Conservation (phyloP, 306 rosid species). For the Bauhinia variegata region DNA sequence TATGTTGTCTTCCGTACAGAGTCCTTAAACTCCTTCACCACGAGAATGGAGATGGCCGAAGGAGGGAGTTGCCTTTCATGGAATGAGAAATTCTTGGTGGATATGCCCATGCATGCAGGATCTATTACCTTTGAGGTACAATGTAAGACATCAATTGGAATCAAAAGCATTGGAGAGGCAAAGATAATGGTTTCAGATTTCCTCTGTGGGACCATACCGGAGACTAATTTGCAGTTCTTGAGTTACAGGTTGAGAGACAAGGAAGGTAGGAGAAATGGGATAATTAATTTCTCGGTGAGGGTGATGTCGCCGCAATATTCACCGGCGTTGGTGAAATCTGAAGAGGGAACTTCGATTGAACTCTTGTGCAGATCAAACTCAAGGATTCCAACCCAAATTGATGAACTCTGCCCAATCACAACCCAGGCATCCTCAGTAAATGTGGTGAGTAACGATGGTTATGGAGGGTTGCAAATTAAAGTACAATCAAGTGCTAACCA, state of each 20-base stretch:
- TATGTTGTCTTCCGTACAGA: slow-evolving; percentile 39
- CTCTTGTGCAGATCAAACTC: too few relatives aligned
- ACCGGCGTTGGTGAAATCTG: too few relatives aligned
- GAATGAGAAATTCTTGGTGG: slow-evolving; percentile 46
- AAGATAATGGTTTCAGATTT: slow-evolving; percentile 41
- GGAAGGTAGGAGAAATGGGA: slow-evolving; percentile 59
- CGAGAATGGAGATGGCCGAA: slow-evolving; percentile 19
- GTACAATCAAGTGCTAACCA: too few relatives aligned
- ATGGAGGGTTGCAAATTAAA: too few relatives aligned
- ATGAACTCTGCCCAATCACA: too few relatives aligned
- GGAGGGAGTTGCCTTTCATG: slow-evolving; percentile 46
- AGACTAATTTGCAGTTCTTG: slow-evolving; percentile 45
- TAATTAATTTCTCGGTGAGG: slow-evolving; percentile 62
- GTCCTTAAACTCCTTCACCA: not conserved
- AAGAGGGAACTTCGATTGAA: too few relatives aligned
- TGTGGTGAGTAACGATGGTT: too few relatives aligned
- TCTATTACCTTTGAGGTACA: slow-evolving; percentile 43
- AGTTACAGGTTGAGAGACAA: slow-evolving; percentile 63
- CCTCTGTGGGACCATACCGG: slow-evolving; percentile 40
- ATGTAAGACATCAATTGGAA: slow-evolving; percentile 36
- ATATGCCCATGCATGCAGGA: slow-evolving; percentile 38
- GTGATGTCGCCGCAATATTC: not conserved
- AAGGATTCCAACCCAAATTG: too few relatives aligned
- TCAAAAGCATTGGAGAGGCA: slow-evolving; percentile 30
- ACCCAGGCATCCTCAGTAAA: too few relatives aligned